Base-by-base conservation (phyloP, 2,329 filamentous ascomycete genomes). In the Aureobasidium sp. region DNA sequence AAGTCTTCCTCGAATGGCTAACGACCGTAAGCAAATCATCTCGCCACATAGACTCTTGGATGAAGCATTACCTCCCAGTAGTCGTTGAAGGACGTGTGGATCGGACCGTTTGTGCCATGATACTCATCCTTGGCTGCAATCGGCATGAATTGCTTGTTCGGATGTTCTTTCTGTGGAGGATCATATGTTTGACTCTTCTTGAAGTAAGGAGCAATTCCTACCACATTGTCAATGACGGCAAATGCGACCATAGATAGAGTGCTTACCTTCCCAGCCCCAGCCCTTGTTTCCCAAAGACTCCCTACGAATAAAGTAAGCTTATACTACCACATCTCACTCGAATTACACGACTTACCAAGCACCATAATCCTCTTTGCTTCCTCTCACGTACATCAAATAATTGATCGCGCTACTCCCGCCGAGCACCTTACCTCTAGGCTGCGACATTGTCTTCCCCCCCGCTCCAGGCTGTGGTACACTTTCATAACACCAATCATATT, bases 361-460 rank as follows among this genome's bases (percentile, higher is more conserved):
- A 67, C 80, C 73, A 50, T 79, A 77, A 66, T 77, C 76, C 3
- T 63, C 70, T 42, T 68, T 72, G 9, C 71, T 71, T 3, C 73
- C 77, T n/a, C 75, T 71, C 29, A 78, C 72, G 65, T 76, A 74
- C 70, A 76, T 75, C 9, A 75, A 56, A 60, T 78, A 79, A 64
- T 82, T 83, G 54, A 82, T 80, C 0, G 74, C 78, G 27, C 72
- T 76, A 27, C 74, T 75, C 0, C 80, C 79, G 15, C 80, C 80
- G 1, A 82, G 71, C 1, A 76, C 72, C 50, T 76, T 77, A 5
- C 80, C 80, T 25, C 79, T 72, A 5, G 78, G 76, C 70, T 71
- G 71, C 11, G 70, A 69, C 61, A 73, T 73, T 2, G 64, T 71
- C 60, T 76, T 76, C 27, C 69, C 68, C 2, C 71, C 69, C 3